phyloP scores from a whole-genome alignment of 768 basidiomycete species.

The Rickenella mellea region DNA sequence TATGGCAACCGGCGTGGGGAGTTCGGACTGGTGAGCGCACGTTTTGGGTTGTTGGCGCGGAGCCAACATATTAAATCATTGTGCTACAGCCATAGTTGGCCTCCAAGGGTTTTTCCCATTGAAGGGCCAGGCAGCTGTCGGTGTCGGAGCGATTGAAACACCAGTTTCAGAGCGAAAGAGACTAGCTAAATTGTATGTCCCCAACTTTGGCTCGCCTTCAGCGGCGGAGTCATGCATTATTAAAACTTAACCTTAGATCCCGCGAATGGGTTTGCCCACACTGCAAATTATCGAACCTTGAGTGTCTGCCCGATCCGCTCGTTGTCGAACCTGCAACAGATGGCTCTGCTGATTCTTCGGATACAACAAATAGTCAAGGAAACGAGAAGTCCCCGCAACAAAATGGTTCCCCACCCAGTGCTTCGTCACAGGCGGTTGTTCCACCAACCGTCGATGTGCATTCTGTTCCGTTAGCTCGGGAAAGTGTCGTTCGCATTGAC shows the following conservation, averaged over 20 bases:
- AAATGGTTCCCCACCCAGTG: no score
- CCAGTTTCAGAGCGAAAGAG: conserved; percentile 68
- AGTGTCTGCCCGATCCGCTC: conserved; percentile 61
- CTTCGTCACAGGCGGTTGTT: no score
- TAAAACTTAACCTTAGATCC: conserved; percentile 39
- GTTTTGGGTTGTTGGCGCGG: conserved; percentile 5
- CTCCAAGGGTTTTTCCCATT: conserved; percentile 85
- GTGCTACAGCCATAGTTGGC: conserved; percentile 63
- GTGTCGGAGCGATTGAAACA: conserved; percentile 82
- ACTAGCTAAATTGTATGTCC: conserved; percentile 61
- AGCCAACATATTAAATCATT: conserved; percentile 6
- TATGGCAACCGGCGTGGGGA: conserved; percentile 99
- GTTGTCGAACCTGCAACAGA: conserved; percentile 6
- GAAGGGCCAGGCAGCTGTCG: conserved; percentile 78
- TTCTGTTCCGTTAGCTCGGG: no score
- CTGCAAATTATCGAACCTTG: conserved; percentile 58
- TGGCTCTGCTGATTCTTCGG: conserved; percentile 12
- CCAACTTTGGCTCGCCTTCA: background rate
- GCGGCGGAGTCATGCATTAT: conserved; percentile 10
- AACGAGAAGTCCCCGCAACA: no score
- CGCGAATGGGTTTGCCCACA: conserved; percentile 73
- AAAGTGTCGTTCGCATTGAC: no score
- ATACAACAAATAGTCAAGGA: no score
- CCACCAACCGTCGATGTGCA: no score
- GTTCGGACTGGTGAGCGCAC: conserved; percentile 70